Base-by-base conservation (phyloP, 345 rosid genomes). In the Toxicodendron radicans region DNA sequence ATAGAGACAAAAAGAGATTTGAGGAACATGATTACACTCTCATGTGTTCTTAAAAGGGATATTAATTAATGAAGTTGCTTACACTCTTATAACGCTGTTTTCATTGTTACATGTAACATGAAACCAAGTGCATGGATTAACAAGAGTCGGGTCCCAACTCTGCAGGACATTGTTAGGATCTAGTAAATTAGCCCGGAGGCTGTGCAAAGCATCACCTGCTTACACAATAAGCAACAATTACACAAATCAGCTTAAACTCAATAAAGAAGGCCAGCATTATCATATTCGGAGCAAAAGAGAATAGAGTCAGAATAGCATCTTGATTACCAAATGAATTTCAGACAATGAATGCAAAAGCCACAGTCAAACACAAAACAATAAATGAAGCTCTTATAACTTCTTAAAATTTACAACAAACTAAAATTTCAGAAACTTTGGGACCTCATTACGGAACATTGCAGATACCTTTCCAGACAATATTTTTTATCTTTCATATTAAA, bases 81-180 rank as follows among this genome's bases (percentile, higher is more conserved):
- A 83, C 86, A 83, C 80, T 80, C 86, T 75, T 54, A 57, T 73
- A 38, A 83, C 86, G 62, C 86, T 83, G 77, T 73, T 80, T 48
- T 80, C 84, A 52, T 78, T 70, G 79, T 80, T 75, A 61, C 86
- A 80, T 18, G 86, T 83, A 48, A 83, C 75, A 63, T 83, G 86
- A 78, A 83, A 83, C 86, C 86, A 83, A 5, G 84, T 80, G 65
- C 86, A 83, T 4, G 84, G 84, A 64, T 70, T 83, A 18, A 66
- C 79, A 65, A 78, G 82, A 10, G 76, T 73, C 48, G 75, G 78
- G 70, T 83, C 84, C 86, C 86, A 83, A 71, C 86, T 83, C 79
- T 80, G 84, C 69, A 83, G 74, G 58, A 71, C 78, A 52, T 67
- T 62, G 61, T 56, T 68, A 53, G 86, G 86, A 76, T 83, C 86